Conservation (phyloP, 2,329 filamentous ascomycete species). For the Plenodomus tracheiphilus region DNA sequence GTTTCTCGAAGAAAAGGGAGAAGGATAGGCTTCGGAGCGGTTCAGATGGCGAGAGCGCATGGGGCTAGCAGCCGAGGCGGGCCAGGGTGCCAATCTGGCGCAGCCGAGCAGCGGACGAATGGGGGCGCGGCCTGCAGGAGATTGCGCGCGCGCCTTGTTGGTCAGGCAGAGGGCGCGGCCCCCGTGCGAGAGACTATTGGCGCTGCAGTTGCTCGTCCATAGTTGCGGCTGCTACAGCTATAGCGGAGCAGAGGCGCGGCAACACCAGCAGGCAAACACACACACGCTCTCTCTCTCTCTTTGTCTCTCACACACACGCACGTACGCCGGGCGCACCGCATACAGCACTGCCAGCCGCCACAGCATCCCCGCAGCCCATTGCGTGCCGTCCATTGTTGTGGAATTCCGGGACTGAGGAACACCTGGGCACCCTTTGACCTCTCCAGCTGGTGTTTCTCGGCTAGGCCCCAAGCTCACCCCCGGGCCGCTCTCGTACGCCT, state of each 20-base stretch:
- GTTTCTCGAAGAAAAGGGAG: conserved; percentile 22
- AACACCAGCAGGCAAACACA: background rate
- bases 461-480: conserved; percentile 20
- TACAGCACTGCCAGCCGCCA: background rate
- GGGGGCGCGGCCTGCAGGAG: conserved; percentile 30
- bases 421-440: conserved; percentile 1
- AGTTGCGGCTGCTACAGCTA: too few relatives aligned
- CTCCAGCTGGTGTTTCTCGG: background rate
- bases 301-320: too few relatives aligned
- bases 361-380: conserved; percentile 6
- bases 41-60: conserved; percentile 16
- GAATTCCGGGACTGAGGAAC: conserved; percentile 4
- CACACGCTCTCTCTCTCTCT: background rate
- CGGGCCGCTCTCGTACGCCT: conserved; percentile 31
- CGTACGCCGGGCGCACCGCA: background rate
- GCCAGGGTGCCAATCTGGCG: conserved; percentile 9
- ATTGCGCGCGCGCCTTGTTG: conserved; percentile 34
- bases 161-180: conserved; percentile 10
- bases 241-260: too few relatives aligned
- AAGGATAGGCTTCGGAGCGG: conserved; percentile 14
- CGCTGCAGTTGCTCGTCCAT: too few relatives aligned
- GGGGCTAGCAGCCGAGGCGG: conserved; percentile 17
- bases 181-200: too few relatives aligned
- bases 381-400: conserved; percentile 11
- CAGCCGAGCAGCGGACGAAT: conserved; percentile 13